Evolutionary conservation across 2,329 filamentous ascomycete genomes (phyloP), one percentile per base, ranked within the genome.

Genomic region (Fusarium pseudograminearum): DNA sequence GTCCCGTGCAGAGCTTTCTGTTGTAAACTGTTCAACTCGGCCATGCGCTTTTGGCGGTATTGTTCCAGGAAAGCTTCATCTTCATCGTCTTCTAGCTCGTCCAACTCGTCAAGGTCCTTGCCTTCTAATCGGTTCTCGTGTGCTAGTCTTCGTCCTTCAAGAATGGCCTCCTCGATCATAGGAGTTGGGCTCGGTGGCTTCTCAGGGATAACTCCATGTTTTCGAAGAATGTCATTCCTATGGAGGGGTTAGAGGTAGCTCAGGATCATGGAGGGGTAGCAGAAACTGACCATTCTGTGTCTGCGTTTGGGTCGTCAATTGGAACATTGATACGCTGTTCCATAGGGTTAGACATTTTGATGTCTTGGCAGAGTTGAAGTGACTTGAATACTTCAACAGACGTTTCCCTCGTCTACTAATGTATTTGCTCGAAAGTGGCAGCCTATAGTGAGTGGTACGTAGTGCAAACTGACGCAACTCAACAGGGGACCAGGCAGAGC

Each of bases 191-290:
- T 97, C 5, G 94, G 94, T 0, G 95, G 94, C 79, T 97, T 98
- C 79, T 98, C 94, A n/a, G 96, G 96, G 67, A 99, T 98, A 72
- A 99, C 86, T 71, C 94, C 93, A 84, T 99, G 94, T 80, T 97
- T 97, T 74, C 96, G 93, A 61, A 99, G 90, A 76, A 99, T 99
- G 74, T 99, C 96, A 79, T 99, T 99, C 94, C 94, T 98, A 69
- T 59, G 52, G 65, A 57, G 61, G 65, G 71, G 69, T 80, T 64
- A 79, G 74, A 72, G 60, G 53, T 52, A 54, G 33, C 40, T 26
- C 47, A 47, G 44, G n/a, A 16, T 8, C 11, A 69, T 72, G 67
- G 71, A 75, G 72, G 72, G 73, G 66, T 66, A 70, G 42, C 31
- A 68, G 33, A 26, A 46, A 94, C 68, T n/a, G 34, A 75, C 96